A percentile compares a stretch with the other conserved stretches of the same genome.
Evolutionary conservation across 148 eudicot genomes (phyloP).

Genomic region (Simmondsia chinensis): DNA sequence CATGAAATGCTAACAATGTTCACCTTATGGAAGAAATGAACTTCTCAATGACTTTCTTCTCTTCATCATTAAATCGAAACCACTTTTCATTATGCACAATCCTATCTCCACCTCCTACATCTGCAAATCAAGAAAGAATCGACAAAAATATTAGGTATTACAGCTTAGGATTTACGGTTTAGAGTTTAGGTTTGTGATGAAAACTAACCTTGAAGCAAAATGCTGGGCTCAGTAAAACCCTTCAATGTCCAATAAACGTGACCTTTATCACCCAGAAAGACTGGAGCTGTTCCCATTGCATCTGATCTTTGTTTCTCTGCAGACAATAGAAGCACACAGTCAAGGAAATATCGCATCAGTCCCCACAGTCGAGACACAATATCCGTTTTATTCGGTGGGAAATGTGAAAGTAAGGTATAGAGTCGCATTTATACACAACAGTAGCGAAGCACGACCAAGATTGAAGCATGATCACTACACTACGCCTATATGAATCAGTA

Average conservation of each 20-base stretch:
- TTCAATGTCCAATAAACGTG: constrained; percentile 54
- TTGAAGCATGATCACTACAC: too few relatives aligned
- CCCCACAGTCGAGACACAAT: neutral
- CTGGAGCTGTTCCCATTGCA: constrained; percentile 56
- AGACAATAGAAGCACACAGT: constrained; percentile 1
- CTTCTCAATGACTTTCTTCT: constrained; percentile 34
- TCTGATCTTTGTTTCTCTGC: constrained; percentile 36
- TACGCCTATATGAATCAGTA: too few relatives aligned
- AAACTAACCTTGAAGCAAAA: constrained; percentile 48
- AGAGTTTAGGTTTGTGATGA: neutral
- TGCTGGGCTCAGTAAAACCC: constrained; percentile 21
- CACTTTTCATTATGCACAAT: constrained; percentile 49
- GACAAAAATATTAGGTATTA: too few relatives aligned
- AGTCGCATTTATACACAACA: too few relatives aligned
- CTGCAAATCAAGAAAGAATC: constrained; percentile 21
- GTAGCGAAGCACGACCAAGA: too few relatives aligned
- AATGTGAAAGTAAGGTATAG: too few relatives aligned
- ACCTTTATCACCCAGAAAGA: constrained; percentile 34
- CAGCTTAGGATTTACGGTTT: too few relatives aligned
- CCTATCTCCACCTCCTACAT: constrained; percentile 32
- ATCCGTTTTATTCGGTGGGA: too few relatives aligned
- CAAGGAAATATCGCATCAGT: neutral
- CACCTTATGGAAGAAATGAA: constrained; percentile 40
- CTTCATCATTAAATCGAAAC: constrained; percentile 46
- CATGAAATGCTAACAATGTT: neutral